Conservation (phyloP, 2,329 filamentous ascomycete genomes). For the Chaetomiaceae sp. region DNA sequence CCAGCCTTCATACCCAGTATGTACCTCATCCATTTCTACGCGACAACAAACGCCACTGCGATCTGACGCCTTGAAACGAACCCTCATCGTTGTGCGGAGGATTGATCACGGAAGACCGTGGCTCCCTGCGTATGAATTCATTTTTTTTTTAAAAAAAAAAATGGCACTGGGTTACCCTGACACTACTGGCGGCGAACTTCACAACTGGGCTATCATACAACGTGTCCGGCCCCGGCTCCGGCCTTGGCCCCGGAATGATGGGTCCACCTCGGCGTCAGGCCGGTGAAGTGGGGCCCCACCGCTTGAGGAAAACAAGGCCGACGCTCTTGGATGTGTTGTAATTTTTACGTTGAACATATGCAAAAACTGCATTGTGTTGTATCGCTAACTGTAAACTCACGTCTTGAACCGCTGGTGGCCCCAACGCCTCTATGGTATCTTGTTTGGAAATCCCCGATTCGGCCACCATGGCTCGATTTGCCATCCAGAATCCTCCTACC, state of each 20-base stretch:
- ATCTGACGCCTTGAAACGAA: too few relatives aligned
- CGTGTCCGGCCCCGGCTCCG: background rate
- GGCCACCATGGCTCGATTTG: background rate
- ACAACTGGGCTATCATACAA: too few relatives aligned
- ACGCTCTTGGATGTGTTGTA: too few relatives aligned
- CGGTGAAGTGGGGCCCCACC: background rate
- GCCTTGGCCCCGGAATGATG: background rate
- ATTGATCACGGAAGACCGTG: too few relatives aligned
- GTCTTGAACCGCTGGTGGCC: background rate
- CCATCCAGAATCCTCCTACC: background rate
- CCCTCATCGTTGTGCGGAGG: too few relatives aligned
- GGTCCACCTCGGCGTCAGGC: background rate
- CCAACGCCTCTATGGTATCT: conserved; percentile 13
- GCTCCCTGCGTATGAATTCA: too few relatives aligned
- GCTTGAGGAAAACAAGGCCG: background rate
- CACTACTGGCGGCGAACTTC: too few relatives aligned
- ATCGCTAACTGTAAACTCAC: background rate
- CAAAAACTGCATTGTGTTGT: background rate
- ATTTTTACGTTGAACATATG: background rate
- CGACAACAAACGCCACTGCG: too few relatives aligned
- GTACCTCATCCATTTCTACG: too few relatives aligned
- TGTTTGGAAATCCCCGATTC: background rate
- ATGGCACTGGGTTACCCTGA: too few relatives aligned
- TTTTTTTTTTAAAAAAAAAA: too few relatives aligned
- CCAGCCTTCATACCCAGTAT: too few relatives aligned